Evolutionary conservation across 805 yeast genomes (phyloP).

Genomic region (Monosporozyma unispora): DNA sequence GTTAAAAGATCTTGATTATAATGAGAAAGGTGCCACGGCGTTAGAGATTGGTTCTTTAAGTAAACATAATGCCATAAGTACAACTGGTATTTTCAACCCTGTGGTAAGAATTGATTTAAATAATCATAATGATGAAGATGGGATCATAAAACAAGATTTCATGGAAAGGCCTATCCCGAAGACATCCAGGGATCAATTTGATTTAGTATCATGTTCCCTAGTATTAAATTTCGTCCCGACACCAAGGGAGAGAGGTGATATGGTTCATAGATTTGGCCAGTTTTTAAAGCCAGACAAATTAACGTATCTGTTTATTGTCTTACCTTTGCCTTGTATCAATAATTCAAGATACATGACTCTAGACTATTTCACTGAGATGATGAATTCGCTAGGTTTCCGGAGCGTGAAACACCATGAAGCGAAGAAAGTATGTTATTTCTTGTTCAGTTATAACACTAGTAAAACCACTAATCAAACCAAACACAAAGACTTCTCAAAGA

Average conservation of each 20-base stretch:
- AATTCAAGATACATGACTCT: conserved; percentile 74
- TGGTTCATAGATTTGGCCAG: conserved; percentile 52
- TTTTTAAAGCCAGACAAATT: conserved; percentile 37
- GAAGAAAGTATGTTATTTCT: conserved; percentile 64
- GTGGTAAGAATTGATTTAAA: conserved; percentile 62
- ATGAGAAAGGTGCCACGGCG: conserved; percentile 29
- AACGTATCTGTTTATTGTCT: conserved; percentile 55
- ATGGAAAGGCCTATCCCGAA: conserved; percentile 63
- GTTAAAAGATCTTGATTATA: conserved; percentile 35
- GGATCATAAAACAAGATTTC: conserved; percentile 71
- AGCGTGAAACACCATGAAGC: conserved; percentile 45
- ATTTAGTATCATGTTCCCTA: conserved; percentile 70
- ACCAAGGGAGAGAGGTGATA: conserved; percentile 60
- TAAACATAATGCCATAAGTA: conserved; percentile 58
- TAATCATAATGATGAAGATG: conserved; percentile 61
- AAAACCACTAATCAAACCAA: not conserved
- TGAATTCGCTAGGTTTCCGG: conserved; percentile 53
- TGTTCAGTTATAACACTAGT: conserved; percentile 32
- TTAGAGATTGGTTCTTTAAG: conserved; percentile 82
- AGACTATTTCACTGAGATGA: conserved; percentile 35
- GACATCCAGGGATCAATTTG: conserved; percentile 39
- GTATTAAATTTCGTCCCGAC: conserved; percentile 85
- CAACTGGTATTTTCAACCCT: conserved; percentile 40
- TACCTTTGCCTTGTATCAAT: conserved; percentile 78
- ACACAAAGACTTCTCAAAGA: conserved; percentile 18